Evolutionary conservation across 805 yeast species (phyloP), one percentile per base, ranked within the genome.

Genomic region (Metschnikowia shivogae): DNA sequence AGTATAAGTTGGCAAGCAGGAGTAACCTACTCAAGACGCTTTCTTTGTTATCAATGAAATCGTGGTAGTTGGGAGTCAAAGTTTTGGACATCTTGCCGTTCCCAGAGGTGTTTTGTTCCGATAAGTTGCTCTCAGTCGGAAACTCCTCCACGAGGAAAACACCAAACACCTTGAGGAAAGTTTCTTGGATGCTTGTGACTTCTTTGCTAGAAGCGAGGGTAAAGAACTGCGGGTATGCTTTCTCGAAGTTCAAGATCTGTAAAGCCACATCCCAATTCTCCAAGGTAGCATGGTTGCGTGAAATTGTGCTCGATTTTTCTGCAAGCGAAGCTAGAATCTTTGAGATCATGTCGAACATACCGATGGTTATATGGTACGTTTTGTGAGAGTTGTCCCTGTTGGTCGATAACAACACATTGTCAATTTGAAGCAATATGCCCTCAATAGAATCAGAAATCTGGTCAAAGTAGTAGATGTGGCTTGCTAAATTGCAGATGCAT

Each of bases 381-480:
- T 47, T 46, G 47, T 20, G 52, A 10, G 47, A 49, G 12, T 28
- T 26, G 33, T 45, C 40, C 14, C 39, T 43, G 27, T 39, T 44
- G 11, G 49, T 30, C 5, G 50, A 41, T 13, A 39, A 43, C 48
- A 67, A 42, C 36, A 58, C 53, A 45, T 67, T 52, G 57, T 73
- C 71, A 43, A 67, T 64, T 46, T 71, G 77, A 14, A 74, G 54
- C 34, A 82, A 64, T 12, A 89, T 68, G 47, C 86, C 95, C 26
- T 80, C 77, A 14, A 89, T 69, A 70, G 92, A 83, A 60, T 90
- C 97, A 12, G 83, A 76, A 5, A 85, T 79, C 62, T 93, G 99
- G 53, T 89, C 95, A 48, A 82, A 82, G 61, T 92, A 92, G 57
- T 89, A 89, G 10, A 82, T 77, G 60, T 89, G 96, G 2, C 80